Evolutionary conservation across 352 stramenopile species (phyloP).

Genomic region (Phytophthora lateralis): DNA sequence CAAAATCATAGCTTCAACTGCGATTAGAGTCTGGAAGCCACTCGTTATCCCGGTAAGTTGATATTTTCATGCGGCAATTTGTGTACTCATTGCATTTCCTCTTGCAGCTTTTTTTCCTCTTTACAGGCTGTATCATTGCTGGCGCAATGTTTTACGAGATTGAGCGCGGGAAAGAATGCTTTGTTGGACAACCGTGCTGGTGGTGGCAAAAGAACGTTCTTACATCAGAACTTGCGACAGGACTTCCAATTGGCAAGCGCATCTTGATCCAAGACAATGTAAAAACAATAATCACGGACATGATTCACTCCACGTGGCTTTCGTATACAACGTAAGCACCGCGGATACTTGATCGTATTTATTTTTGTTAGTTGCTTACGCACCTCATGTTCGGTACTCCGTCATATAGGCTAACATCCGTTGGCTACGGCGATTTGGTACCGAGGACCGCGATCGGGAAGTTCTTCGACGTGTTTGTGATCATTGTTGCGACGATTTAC

Average conservation of each 20-base stretch:
- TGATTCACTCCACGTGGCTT: slow-evolving; percentile 75
- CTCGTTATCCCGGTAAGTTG: slow-evolving; percentile 63
- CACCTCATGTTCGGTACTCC: not conserved
- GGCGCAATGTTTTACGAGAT: slow-evolving; percentile 77
- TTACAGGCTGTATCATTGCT: slow-evolving; percentile 66
- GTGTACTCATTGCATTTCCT: slow-evolving; percentile 1
- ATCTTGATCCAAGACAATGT: slow-evolving; percentile 66
- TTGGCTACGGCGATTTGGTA: slow-evolving; percentile 76
- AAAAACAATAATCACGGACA: slow-evolving; percentile 58
- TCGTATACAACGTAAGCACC: slow-evolving; percentile 61
- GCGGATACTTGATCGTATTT: not conserved
- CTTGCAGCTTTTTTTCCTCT: slow-evolving; percentile 76
- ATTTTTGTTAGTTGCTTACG: not conserved
- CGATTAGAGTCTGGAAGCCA: slow-evolving; percentile 56
- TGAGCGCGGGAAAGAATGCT: slow-evolving; percentile 73
- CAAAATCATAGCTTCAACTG: slow-evolving; percentile 66
- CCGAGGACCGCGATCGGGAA: slow-evolving; percentile 67
- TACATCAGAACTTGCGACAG: slow-evolving; percentile 41
- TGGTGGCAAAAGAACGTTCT: slow-evolving; percentile 69
- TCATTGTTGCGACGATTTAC: slow-evolving; percentile 69
- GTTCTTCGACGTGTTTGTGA: slow-evolving; percentile 68
- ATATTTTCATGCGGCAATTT: not conserved
- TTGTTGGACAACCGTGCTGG: slow-evolving; percentile 53
- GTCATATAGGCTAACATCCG: slow-evolving; percentile 57
- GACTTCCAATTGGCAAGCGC: slow-evolving; percentile 59